These are phyloP conservation scores for Handroanthus guayacan DNA, from an alignment of 257 asterid species.

Conservation along the genomic window DNA sequence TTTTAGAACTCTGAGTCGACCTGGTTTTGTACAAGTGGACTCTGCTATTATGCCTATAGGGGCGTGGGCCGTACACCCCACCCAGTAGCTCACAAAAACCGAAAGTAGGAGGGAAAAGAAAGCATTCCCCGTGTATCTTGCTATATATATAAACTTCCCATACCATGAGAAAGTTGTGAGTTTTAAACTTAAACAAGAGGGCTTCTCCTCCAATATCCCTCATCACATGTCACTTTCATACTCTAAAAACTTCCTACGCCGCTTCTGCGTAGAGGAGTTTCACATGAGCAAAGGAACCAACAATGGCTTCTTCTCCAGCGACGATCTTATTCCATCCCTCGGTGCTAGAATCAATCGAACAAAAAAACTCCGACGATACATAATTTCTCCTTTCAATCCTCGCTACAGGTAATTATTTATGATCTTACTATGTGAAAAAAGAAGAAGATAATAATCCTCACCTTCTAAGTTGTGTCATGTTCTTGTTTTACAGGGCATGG, in stretches of 20 bases:
- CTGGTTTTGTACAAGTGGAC: no score
- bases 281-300: conserved; percentile 41
- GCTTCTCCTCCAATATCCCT: conserved; percentile 6
- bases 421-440: no score
- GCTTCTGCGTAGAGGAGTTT: conserved; percentile 74
- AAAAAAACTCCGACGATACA: conserved; percentile 58
- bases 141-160: conserved; percentile 50
- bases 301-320: conserved; percentile 70
- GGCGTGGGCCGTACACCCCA: no score
- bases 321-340: conserved; percentile 85
- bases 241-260: conserved; percentile 57
- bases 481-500: conserved; percentile 78
- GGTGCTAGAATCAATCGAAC: conserved; percentile 77
- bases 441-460: no score
- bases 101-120: conserved; percentile 40
- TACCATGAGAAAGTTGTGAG: not conserved
- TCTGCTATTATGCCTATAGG: no score
- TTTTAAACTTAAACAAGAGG: not conserved
- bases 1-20: no score
- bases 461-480: no score
- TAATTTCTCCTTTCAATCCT: conserved; percentile 70
- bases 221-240: conserved; percentile 53
- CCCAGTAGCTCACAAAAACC: conserved; percentile 1
- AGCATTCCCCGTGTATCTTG: conserved; percentile 42
- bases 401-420: conserved; percentile 35